Percentiles rank a stretch among this genome's conserved stretches.
Conservation (phyloP, 352 stramenopile species). For the Globisporangium recalcitrans region DNA sequence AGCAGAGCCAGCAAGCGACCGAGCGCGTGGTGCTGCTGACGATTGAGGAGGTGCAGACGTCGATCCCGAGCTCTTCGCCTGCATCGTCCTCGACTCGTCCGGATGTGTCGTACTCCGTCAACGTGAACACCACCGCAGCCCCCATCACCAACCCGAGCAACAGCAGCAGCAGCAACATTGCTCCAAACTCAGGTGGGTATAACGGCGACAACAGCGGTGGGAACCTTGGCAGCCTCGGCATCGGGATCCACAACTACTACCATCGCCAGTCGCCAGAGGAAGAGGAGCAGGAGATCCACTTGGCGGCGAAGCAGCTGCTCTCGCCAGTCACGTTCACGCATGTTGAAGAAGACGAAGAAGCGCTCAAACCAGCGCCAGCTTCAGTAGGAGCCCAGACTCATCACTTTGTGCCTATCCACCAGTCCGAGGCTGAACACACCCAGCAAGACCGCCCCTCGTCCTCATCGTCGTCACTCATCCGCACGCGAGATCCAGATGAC, state of each 20-base stretch:
- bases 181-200: not conserved
- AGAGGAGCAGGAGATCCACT: conserved; percentile 19
- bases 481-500: not conserved
- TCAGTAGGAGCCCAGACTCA: not conserved
- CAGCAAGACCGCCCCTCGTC: not conserved
- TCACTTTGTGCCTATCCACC: conserved; percentile 6
- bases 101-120: conserved; percentile 1
- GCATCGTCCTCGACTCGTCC: conserved; percentile 1
- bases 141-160: not conserved
- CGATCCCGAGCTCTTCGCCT: conserved; percentile 5
- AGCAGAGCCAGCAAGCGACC: not conserved
- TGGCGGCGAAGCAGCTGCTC: conserved; percentile 18
- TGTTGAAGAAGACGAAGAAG: conserved; percentile 14
- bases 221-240: conserved; percentile 2
- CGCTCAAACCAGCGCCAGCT: not conserved
- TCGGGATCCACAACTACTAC: conserved; percentile 9
- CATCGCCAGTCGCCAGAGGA: conserved; percentile 9
- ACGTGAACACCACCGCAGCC: not conserved
- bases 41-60: conserved; percentile 13
- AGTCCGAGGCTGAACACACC: not conserved
- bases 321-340: conserved; percentile 17
- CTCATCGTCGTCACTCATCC: conserved; percentile 9
- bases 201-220: not conserved
- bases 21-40: conserved; percentile 14
- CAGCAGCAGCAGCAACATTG: not conserved